Base-by-base conservation (phyloP, 192 early-diverging fungal species). In the Coemansia erecta region DNA sequence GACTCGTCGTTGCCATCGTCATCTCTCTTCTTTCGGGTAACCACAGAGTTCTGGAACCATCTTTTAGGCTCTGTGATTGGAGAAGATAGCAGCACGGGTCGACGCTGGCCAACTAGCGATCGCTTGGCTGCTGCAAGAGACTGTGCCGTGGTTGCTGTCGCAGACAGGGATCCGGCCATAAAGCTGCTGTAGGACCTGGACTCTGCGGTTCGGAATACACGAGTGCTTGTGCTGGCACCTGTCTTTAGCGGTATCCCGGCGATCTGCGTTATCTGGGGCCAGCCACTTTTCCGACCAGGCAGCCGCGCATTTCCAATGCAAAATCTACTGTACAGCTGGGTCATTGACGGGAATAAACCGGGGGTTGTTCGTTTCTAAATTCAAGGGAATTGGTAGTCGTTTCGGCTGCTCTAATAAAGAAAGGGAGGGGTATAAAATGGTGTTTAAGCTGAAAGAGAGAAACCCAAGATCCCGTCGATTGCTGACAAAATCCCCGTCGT, bases 1-100 rank as follows among this genome's bases (percentile, higher is more conserved):
- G 24, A 23, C 11, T 58, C 56, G 13, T 48, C 42, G 13, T 35
- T 52, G 12, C 24, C 23, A 12, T 51, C 49, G 49, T 47, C 71
- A 53, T 69, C 60, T 14, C 49, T 63, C 41, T 65, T 55, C 51
- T 77, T 77, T 12, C 21, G 63, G 2, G 28, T 18, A 21, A n/a
- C 53, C 0, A 54, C 46, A 2, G 73, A 66, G 17, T 44, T 53
- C 37, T 66, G 68, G 50, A 77, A 77, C 68, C 49, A 51, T 31
- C 49, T 51, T 51, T 14, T 51, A 13, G 49, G 8, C 49, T 51
- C 49, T 51, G 24, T 51, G 13, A 13, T 51, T 4, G 23, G 15
- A 23, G 18, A 26, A 17, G 49, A 15, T 28, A 51, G 28, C 11
- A 51, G 22, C 1, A 4, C 49, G 13, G 49, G 49, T 51, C 49